These are phyloP conservation scores for Erigeron canadensis DNA, from an alignment of 129 eudicot species.

Conservation along the genomic window DNA sequence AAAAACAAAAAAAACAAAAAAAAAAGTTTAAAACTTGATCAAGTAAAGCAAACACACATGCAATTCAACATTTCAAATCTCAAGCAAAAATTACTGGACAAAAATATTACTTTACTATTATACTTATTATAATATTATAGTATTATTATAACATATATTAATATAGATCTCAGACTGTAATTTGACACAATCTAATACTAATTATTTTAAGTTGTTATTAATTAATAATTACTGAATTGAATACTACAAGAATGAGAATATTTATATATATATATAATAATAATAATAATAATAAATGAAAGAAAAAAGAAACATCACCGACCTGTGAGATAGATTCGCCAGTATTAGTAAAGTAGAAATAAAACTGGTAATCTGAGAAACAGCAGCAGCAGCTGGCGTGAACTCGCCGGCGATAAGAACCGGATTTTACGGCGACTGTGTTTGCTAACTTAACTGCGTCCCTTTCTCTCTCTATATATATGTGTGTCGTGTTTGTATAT, in stretches of 20 bases:
- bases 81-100: constrained; percentile 1
- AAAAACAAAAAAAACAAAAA: no score
- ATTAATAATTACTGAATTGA: neutral
- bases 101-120: neutral
- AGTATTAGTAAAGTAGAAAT: constrained; percentile 28
- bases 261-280: no score
- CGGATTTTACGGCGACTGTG: constrained; percentile 27
- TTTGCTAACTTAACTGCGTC: constrained; percentile 34
- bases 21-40: no score
- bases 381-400: constrained; percentile 6
- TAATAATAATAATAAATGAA: neutral
- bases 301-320: neutral
- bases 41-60: no score
- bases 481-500: neutral
- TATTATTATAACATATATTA: neutral
- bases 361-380: constrained; percentile 14
- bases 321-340: constrained; percentile 28
- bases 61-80: constrained; percentile 8
- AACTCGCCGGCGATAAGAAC: constrained; percentile 18
- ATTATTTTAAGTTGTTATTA: neutral
- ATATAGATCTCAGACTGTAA: constrained; percentile 21
- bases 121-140: no score
- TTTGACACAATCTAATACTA: constrained; percentile 1
- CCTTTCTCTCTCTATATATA: neutral
- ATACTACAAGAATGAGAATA: neutral